phyloP scores from a whole-genome alignment of 495 filamentous ascomycete genomes.

The Trichocladium uniseriatum region DNA sequence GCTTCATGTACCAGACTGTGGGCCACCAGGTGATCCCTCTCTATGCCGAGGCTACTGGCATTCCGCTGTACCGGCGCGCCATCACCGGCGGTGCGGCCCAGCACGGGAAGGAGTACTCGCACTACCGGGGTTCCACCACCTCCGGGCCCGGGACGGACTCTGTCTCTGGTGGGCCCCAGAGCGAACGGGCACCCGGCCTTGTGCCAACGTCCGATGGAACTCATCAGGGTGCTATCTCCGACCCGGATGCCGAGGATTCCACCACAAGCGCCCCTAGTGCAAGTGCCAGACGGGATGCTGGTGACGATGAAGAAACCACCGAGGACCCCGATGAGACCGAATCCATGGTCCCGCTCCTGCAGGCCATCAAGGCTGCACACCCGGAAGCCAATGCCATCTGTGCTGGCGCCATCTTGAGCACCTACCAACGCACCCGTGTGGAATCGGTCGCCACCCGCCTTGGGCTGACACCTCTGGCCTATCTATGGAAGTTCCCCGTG shows the following conservation, averaged over 20 bases:
- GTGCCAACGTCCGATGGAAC: too few relatives aligned
- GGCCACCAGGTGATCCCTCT: conserved; percentile 81
- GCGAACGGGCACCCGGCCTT: background rate
- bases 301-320: background rate
- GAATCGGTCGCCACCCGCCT: conserved; percentile 78
- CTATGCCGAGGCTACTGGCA: conserved; percentile 62
- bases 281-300: background rate
- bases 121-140: conserved; percentile 10
- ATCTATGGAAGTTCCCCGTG: conserved; percentile 82
- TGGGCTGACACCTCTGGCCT: conserved; percentile 69
- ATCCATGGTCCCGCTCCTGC: conserved; percentile 64
- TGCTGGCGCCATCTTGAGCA: conserved; percentile 85
- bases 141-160: background rate
- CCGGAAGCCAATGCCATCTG: conserved; percentile 76
- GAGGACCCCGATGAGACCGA: conserved; percentile 71
- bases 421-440: conserved; percentile 89
- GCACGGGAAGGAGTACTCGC: conserved; percentile 50
- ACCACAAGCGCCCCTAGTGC: background rate
- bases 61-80: conserved; percentile 69
- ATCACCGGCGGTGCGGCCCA: conserved; percentile 64
- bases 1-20: conserved; percentile 99
- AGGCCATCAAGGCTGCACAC: conserved; percentile 49
- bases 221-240: too few relatives aligned
- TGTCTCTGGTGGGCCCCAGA: background rate
- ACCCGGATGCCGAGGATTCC: too few relatives aligned